These are phyloP conservation scores for Amaranthus cruentus DNA, from an alignment of 148 eudicot genomes.

Conservation along the genomic window DNA sequence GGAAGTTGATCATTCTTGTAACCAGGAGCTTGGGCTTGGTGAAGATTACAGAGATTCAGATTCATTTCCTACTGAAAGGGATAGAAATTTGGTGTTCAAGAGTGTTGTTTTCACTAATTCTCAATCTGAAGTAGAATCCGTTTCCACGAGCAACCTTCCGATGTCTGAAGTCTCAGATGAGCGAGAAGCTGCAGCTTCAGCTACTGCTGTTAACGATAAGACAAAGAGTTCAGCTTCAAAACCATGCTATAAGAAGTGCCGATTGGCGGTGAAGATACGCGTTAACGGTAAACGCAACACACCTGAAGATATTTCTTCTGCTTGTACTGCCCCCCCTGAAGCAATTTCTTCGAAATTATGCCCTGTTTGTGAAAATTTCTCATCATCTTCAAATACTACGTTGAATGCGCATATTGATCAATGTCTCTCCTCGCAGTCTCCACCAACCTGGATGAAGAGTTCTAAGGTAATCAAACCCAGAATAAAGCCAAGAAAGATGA, in stretches of 20 bases:
- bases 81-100: conserved; percentile 34
- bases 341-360: conserved; percentile 66
- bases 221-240: conserved; percentile 28
- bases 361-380: conserved; percentile 79
- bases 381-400: conserved; percentile 90
- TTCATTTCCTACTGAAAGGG: conserved; percentile 35
- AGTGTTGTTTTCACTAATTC: conserved; percentile 25
- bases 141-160: conserved; percentile 37
- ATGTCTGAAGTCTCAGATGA: conserved; percentile 35
- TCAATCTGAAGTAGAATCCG: conserved; percentile 38
- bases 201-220: conserved; percentile 27
- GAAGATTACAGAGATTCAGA: conserved; percentile 25
- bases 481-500: conserved; percentile 72
- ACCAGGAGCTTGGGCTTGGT: conserved; percentile 24
- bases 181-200: conserved; percentile 29
- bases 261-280: conserved; percentile 42
- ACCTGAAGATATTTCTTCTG: conserved; percentile 36
- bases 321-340: conserved; percentile 35
- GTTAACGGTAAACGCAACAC: conserved; percentile 33
- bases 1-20: conserved; percentile 18
- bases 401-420: conserved; percentile 97
- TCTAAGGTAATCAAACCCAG: conserved; percentile 51
- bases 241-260: conserved; percentile 41
- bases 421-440: conserved; percentile 70
- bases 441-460: conserved; percentile 38